Conservation (phyloP, 1,139 yeast genomes). For the Debaryomyces psychrophilus region DNA sequence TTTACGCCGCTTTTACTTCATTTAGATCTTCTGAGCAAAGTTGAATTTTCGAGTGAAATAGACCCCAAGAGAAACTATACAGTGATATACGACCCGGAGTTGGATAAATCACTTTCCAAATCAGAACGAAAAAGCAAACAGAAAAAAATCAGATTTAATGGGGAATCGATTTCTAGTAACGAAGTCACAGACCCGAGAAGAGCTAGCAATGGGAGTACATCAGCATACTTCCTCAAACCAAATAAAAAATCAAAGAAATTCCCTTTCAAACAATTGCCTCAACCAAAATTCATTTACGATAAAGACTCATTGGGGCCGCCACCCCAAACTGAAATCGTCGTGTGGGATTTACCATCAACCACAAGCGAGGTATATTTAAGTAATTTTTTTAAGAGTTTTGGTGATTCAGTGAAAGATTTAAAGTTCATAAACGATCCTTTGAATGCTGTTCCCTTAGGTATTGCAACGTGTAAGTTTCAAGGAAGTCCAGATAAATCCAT, state of each 20-base stretch:
- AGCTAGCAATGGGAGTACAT: slow-evolving; percentile 24
- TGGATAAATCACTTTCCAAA: slow-evolving; percentile 31
- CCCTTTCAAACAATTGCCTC: slow-evolving; percentile 51
- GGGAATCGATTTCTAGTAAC: slow-evolving; percentile 27
- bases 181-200: slow-evolving; percentile 41
- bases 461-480: slow-evolving; percentile 65
- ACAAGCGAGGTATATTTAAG: slow-evolving; percentile 50
- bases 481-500: slow-evolving; percentile 62
- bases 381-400: slow-evolving; percentile 62
- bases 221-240: slow-evolving; percentile 42
- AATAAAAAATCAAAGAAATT: slow-evolving; percentile 46
- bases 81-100: slow-evolving; percentile 64
- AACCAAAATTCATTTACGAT: slow-evolving; percentile 63
- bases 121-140: slow-evolving; percentile 39
- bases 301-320: slow-evolving; percentile 74
- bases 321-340: slow-evolving; percentile 70
- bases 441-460: slow-evolving; percentile 80
- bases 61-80: slow-evolving; percentile 38
- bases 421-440: slow-evolving; percentile 69
- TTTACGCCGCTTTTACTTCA: slow-evolving; percentile 39
- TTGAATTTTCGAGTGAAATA: slow-evolving; percentile 17
- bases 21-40: slow-evolving; percentile 22
- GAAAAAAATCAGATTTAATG: slow-evolving; percentile 41
- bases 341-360: slow-evolving; percentile 62
- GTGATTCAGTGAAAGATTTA: slow-evolving; percentile 55